A percentile compares a stretch with the other conserved stretches of the same genome.
Conservation (phyloP, 2,329 filamentous ascomycete genomes). For the Trichoderma brevicompactum region DNA sequence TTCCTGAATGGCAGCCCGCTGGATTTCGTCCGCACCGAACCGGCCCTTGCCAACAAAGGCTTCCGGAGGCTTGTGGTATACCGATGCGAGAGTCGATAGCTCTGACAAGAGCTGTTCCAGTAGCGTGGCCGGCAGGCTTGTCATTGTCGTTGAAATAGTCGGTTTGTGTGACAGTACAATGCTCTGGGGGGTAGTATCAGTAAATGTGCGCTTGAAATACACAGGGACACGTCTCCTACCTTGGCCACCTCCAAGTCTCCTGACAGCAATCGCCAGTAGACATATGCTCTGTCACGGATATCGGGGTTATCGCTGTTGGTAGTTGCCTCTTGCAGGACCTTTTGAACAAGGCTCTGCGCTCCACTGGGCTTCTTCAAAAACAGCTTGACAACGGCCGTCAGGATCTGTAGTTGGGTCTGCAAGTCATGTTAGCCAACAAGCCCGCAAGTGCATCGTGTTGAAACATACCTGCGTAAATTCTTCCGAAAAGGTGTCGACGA, state of each 20-base stretch:
- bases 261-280: slow-evolving; percentile 96
- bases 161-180: slow-evolving; percentile 94
- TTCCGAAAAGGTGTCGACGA: slow-evolving; percentile 93
- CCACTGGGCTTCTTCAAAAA: slow-evolving; percentile 96
- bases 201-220: background rate
- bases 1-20: slow-evolving; percentile 94
- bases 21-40: slow-evolving; percentile 91
- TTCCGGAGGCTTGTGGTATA: slow-evolving; percentile 97
- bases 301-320: slow-evolving; percentile 97
- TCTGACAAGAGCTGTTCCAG: slow-evolving; percentile 90
- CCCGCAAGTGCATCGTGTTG: background rate
- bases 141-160: slow-evolving; percentile 91
- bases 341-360: slow-evolving; percentile 88
- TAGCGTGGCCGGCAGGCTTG: slow-evolving; percentile 78
- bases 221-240: slow-evolving; percentile 50
- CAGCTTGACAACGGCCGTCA: slow-evolving; percentile 95
- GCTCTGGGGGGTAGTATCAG: slow-evolving; percentile 50
- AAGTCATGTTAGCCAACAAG: slow-evolving; percentile 17
- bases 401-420: slow-evolving; percentile 94
- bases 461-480: slow-evolving; percentile 85
- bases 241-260: slow-evolving; percentile 90
- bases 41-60: slow-evolving; percentile 97
- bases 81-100: slow-evolving; percentile 91
- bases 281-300: slow-evolving; percentile 93
- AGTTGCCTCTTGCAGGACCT: slow-evolving; percentile 89